Percentiles rank a stretch among this genome's conserved stretches.
phyloP scores from a whole-genome alignment of 2,329 filamentous ascomycete species.

The Aspergillus sp. region DNA sequence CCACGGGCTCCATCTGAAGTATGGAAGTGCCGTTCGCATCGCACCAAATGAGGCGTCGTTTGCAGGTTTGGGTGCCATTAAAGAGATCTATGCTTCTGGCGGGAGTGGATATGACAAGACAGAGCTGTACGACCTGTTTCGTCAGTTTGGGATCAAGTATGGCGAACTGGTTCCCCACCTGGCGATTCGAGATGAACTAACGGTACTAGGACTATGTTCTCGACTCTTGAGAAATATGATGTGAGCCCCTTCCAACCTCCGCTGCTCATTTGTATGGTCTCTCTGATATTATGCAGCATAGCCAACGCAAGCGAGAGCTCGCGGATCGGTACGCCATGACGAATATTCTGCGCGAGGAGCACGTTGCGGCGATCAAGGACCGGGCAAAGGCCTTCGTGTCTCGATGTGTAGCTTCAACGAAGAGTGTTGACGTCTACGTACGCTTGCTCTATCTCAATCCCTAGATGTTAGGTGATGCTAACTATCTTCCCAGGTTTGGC shows the following conservation, averaged over 20 bases:
- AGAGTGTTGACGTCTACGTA: constrained; percentile 66
- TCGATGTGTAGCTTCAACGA: constrained; percentile 53
- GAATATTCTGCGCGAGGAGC: constrained; percentile 63
- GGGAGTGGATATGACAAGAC: constrained; percentile 45
- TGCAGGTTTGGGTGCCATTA: constrained; percentile 33
- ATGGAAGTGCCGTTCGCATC: constrained; percentile 35
- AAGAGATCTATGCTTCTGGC: constrained; percentile 38
- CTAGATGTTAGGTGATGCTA: not conserved
- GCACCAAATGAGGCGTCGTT: constrained; percentile 39
- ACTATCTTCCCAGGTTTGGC: constrained; percentile 34
- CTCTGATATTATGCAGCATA: constrained; percentile 54
- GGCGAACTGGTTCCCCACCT: not conserved
- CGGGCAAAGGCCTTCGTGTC: constrained; percentile 61
- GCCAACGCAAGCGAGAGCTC: constrained; percentile 64
- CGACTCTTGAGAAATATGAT: constrained; percentile 21
- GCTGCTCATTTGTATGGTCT: too few species aligned
- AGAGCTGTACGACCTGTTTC: constrained; percentile 41
- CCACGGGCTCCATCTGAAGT: constrained; percentile 32
- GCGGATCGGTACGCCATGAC: constrained; percentile 72
- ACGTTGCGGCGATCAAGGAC: constrained; percentile 62
- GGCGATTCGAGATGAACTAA: not conserved
- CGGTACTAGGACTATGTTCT: constrained; percentile 21
- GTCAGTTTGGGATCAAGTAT: constrained; percentile 37
- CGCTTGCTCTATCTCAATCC: not conserved
- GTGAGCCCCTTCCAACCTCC: not conserved